Evolutionary conservation across 306 rosid genomes (phyloP), one percentile per base, ranked within the genome.

Genomic region (Luffa acutangula): DNA sequence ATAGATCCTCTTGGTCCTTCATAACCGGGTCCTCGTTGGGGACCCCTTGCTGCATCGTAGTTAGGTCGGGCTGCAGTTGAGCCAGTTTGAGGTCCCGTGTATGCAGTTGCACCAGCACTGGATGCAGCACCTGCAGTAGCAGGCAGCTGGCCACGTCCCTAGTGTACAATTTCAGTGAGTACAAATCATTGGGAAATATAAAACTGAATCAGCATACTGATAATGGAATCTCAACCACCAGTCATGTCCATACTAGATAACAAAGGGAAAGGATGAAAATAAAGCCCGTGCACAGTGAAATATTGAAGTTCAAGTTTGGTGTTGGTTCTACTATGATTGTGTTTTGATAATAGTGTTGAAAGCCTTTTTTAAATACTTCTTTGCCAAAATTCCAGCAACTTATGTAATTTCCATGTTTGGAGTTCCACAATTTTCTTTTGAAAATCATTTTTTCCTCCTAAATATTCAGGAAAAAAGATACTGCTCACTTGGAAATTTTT

Each of bases 61-160:
- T 57, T 70, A 4, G 36, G 25, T 72, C 84, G 9, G 31, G 82
- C 78, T 78, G 90, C 63, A 52, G 86, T 86, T 17, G 83, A 75
- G 46, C 86, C 92, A 10, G 91, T 54, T 80, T 86, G 98, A 88
- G 82, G 82, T 62, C 92, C 94, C 3, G 78, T 83, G 80, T 77
- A 82, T 48, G 90, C 85, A 66, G 77, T 62, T 7, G 80, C 79
- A 25, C 60, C 56, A 12, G 49, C 82, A 17, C 70, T 84, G 33
- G 78, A 82, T 59, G 79, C 75, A 63, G 78, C 43, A 4, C 81
- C 80, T 51, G 79, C 73, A 34, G 84, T 49, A 8, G 87, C 20
- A 37, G 90, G 88, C 73, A 79, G 84, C 53, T 86, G 85, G 54
- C 81, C 89, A 31, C 88, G 91, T 84, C 92, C 98, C 97, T 95